These are phyloP conservation scores for Mycena sanguinolenta DNA, from an alignment of 768 basidiomycete genomes.

Conservation along the genomic window DNA sequence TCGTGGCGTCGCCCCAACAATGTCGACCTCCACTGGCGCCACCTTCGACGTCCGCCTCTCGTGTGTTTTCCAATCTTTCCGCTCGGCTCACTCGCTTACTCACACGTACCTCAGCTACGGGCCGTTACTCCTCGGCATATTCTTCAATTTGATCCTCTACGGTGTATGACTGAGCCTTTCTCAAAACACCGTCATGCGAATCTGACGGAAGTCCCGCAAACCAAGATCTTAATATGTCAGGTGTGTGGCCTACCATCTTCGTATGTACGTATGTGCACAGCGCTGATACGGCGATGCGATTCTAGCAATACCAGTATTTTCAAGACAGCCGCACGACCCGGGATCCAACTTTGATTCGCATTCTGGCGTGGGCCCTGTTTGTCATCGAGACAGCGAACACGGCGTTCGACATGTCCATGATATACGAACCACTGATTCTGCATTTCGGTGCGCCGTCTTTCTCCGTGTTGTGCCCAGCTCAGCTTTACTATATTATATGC, in stretches of 20 bases:
- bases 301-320: constrained; percentile 1
- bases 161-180: background rate
- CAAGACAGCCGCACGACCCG: background rate
- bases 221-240: background rate
- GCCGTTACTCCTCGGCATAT: constrained; percentile 38
- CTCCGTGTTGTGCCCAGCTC: too few species aligned
- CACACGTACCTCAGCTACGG: constrained; percentile 17
- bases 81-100: background rate
- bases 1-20: too few species aligned
- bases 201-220: background rate
- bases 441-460: background rate
- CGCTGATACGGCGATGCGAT: background rate
- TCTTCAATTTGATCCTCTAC: constrained; percentile 39
- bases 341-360: constrained; percentile 29
- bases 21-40: background rate
- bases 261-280: background rate
- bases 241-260: background rate
- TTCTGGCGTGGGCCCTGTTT: constrained; percentile 31
- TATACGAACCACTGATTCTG: constrained; percentile 16
- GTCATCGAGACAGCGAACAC: constrained; percentile 33
- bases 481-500: background rate
- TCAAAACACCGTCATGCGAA: too few species aligned
- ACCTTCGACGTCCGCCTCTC: background rate
- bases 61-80: background rate
- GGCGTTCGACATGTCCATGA: constrained; percentile 19